Base-by-base conservation (phyloP, 2,329 filamentous ascomycete genomes). In the Venturia pyrina region DNA sequence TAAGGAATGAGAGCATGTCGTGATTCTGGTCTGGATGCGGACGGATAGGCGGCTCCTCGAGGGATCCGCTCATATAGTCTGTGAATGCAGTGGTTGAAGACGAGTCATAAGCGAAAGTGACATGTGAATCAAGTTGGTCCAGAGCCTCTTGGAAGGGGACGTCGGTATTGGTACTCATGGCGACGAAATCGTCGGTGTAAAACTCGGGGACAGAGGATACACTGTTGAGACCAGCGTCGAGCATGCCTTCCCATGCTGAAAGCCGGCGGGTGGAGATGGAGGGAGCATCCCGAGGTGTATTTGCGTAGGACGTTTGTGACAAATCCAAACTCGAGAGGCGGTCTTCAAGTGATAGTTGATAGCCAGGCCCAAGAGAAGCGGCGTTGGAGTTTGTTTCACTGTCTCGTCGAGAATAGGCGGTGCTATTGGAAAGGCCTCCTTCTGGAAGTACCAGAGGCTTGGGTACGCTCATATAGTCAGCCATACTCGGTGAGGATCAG, bases 11-110 rank as follows among this genome's bases (percentile, higher is more conserved):
- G 1, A 50, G n/a, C 63, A 65, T 60, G 19, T 65, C 63, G 40
- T 65, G 63, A 21, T 43, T 65, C 21, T 40, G 37, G 21, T 65
- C 48, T 43, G 63, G 63, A 43, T 65, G 44, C n/a, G 63, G 63
- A 41, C 50, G 63, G 8, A 48, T 40, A 15, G 63, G 63, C 37
- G 34, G 48, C 17, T 65, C 63, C 21, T 53, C 63, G 5, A 40
- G 15, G 17, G 28, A 59, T 21, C 44, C 8, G 15, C 37, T 40
- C 4, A n/a, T 21, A 48, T 62, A 46, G 60, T 21, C 13, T 19
- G 34, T 5, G 24, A 34, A 11, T 17, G 60, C 24, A n/a, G 60
- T 21, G 5, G 21, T 5, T 11, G 40, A 24, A 34, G 53, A 59
- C 5, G 32, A 37, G 28, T 59, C 53, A 37, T 37, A n/a, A 7